Evolutionary conservation across 495 filamentous ascomycete genomes (phyloP), one percentile per base, ranked within the genome.

Genomic region (Pyronema omphalodes): DNA sequence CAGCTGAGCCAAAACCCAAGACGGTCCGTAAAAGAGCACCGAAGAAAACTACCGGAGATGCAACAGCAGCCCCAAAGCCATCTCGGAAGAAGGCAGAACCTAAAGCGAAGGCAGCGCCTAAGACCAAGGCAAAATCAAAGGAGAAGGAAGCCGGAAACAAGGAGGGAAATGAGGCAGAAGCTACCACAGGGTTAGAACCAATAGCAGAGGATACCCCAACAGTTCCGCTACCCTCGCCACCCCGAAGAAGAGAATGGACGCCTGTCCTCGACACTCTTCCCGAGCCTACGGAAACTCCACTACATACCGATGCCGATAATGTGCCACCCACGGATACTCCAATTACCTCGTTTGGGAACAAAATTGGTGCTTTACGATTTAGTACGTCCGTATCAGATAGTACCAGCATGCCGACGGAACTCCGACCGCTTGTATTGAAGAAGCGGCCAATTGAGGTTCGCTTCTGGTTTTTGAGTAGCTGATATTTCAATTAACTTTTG

Each of bases 161-260:
- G 39, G 12, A 1, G 17, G 39, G 17, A 17, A 43, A 43, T 12
- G 39, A n/a, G 39, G 39, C 39, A 43, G 17, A 12, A 6, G 6
- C 12, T 12, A 43, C 17, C 1, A 43, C 17, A 12, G 12, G 39
- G 3, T 12, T n/a, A 43, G 12, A 12, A 43, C 39, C 39, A 43
- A 12, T 17, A n/a, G 12, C 12, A 43, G 39, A 12, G 39, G 12
- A 43, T 17, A 43, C 39, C 12, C 39, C 39, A 43, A 1, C 23
- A 5, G 5, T 29, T 29, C 23, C 23, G 23, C 39, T 43, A 43
- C 39, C 12, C 12, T 17, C 12, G 12, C 3, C 17, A 6, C 39
- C 39, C 2, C 39, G 17, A 43, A 43, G 45, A 33, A 36, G 58
- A 8, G 50, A 62, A 55, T 61, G 59, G 59, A 58, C 58, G 15